phyloP scores from a whole-genome alignment of 441 rosid genomes.

The Aleurites moluccanus region DNA sequence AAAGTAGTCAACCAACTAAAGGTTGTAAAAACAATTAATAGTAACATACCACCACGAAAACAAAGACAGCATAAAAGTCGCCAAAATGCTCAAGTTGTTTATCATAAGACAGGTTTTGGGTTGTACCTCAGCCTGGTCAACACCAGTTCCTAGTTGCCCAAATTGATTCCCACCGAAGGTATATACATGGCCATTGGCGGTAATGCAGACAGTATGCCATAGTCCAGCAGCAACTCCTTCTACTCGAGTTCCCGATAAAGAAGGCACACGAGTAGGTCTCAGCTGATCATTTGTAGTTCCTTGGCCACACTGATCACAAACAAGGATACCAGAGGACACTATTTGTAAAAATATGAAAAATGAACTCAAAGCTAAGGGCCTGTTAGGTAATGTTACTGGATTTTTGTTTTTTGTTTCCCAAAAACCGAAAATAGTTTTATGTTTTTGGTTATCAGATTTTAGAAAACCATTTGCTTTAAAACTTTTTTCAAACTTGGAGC shows the following conservation, averaged over 20 bases:
- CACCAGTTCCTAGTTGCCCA: slow-evolving; percentile 76
- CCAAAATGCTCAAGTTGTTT: background rate
- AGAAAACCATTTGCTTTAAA: no score
- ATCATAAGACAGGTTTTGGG: background rate
- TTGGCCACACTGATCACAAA: slow-evolving; percentile 61
- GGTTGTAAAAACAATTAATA: background rate
- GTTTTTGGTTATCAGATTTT: no score
- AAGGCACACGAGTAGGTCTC: slow-evolving; percentile 58
- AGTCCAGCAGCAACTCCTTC: slow-evolving; percentile 56
- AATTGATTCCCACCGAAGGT: slow-evolving; percentile 84
- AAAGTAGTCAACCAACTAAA: background rate
- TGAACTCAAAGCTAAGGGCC: no score
- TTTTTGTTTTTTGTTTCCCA: no score
- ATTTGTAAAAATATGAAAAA: background rate
- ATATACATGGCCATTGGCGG: slow-evolving; percentile 55
- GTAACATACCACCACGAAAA: background rate
- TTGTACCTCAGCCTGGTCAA: slow-evolving; percentile 64
- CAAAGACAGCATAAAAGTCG: background rate
- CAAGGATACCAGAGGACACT: slow-evolving; percentile 1
- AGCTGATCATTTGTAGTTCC: slow-evolving; percentile 68
- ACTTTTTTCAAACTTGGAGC: no score
- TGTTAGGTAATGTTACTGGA: no score
- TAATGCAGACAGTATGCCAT: slow-evolving; percentile 72
- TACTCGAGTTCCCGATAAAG: slow-evolving; percentile 41
- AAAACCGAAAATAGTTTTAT: no score